These are phyloP conservation scores for Botryotinia narcissicola DNA, from an alignment of 2,329 filamentous ascomycete species.

Conservation along the genomic window DNA sequence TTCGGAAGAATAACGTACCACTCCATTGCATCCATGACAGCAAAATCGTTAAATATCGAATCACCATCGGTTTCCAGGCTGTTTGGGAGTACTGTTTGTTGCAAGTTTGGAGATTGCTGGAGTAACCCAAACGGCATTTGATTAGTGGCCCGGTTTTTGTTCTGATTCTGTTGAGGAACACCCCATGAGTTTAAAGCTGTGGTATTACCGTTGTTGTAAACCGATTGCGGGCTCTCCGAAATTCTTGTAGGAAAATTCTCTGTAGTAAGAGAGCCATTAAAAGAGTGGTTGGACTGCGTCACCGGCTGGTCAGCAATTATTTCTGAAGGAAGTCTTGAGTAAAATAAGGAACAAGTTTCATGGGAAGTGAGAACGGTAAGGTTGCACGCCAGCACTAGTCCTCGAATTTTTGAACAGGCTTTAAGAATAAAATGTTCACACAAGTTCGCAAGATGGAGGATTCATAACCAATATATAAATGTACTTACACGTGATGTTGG, in stretches of 20 bases:
- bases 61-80: slow-evolving; percentile 40
- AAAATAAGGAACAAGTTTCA: background rate
- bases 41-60: slow-evolving; percentile 56
- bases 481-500: slow-evolving; percentile 9
- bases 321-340: background rate
- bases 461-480: background rate
- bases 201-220: background rate
- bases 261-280: slow-evolving; percentile 3
- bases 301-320: background rate
- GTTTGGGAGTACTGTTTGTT: slow-evolving; percentile 28
- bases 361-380: background rate
- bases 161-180: slow-evolving; percentile 6
- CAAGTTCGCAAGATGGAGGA: background rate
- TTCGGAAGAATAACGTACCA: slow-evolving; percentile 37
- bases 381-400: background rate
- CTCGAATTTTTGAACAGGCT: background rate
- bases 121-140: slow-evolving; percentile 15
- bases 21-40: slow-evolving; percentile 53
- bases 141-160: background rate
- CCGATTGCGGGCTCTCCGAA: slow-evolving; percentile 5
- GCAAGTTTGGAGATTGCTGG: slow-evolving; percentile 24
- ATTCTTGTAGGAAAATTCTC: slow-evolving; percentile 3
- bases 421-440: background rate
- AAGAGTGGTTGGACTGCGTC: slow-evolving; percentile 10
- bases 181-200: slow-evolving; percentile 3